Evolutionary conservation across 208 protist species (phyloP).

Genomic region (Strigomonas galati): DNA sequence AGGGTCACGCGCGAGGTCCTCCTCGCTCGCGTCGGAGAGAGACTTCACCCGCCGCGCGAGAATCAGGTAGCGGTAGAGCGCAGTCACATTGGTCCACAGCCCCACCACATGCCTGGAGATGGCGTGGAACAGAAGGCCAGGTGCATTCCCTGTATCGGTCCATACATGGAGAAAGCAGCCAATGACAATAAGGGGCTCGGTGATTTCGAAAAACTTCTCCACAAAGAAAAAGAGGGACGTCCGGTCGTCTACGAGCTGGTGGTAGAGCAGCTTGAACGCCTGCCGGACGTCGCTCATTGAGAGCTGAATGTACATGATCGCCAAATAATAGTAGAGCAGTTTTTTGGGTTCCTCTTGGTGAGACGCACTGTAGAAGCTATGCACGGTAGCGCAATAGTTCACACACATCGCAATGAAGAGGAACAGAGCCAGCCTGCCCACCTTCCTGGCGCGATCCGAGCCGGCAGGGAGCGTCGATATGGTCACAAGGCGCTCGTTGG

Average conservation of each 20-base stretch:
- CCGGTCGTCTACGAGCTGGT: conserved; percentile 10
- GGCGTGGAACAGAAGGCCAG: conserved; percentile 50
- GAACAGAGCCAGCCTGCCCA: conserved; percentile 13
- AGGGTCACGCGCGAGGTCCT: conserved; percentile 53
- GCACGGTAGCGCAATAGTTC: background rate
- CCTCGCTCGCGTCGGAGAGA: conserved; percentile 35
- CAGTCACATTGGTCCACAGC: conserved; percentile 32
- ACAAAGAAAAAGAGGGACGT: conserved; percentile 2
- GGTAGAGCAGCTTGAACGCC: conserved; percentile 4
- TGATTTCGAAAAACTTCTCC: conserved; percentile 6
- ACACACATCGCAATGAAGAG: conserved; percentile 12
- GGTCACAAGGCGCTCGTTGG: conserved; percentile 35
- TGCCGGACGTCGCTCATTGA: conserved; percentile 21
- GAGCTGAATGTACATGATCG: conserved; percentile 34
- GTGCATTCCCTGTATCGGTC: conserved; percentile 9
- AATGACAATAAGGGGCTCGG: background rate
- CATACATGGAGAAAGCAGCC: background rate
- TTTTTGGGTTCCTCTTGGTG: conserved; percentile 13
- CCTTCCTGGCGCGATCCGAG: background rate
- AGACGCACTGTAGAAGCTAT: background rate
- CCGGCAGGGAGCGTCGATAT: conserved; percentile 5
- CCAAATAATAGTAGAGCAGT: conserved; percentile 26
- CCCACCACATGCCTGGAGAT: conserved; percentile 30
- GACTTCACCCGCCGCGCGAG: conserved; percentile 31
- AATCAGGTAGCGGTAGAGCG: conserved; percentile 36